Percentiles rank a stretch among this genome's conserved stretches.
These are phyloP conservation scores for Physaria fendleri DNA, from an alignment of 345 rosid species.

Conservation along the genomic window DNA sequence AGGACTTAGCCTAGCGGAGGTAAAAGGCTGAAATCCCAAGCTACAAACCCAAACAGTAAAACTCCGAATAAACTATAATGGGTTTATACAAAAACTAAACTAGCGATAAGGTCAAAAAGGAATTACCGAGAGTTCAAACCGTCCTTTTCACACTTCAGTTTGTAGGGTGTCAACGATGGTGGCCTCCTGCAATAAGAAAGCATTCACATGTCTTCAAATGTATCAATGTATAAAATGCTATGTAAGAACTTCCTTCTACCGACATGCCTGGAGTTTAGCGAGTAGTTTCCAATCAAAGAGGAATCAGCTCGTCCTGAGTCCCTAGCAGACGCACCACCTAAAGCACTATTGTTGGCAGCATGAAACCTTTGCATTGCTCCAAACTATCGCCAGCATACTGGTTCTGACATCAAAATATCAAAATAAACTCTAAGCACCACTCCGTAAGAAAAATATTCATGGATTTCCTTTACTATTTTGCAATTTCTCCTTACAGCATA, in stretches of 20 bases:
- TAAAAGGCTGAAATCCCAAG: slow-evolving; percentile 1
- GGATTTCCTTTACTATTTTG: slow-evolving; percentile 18
- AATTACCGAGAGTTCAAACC: slow-evolving; percentile 76
- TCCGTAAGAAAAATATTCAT: slow-evolving; percentile 18
- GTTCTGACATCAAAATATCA: slow-evolving; percentile 56
- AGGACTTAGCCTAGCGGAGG: slow-evolving; percentile 8
- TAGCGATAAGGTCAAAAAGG: slow-evolving; percentile 4
- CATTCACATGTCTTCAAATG: slow-evolving; percentile 12
- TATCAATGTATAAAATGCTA: slow-evolving; percentile 19
- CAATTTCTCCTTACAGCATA: slow-evolving; percentile 26
- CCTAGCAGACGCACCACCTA: slow-evolving; percentile 73
- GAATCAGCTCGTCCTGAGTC: slow-evolving; percentile 75
- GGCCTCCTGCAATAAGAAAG: slow-evolving; percentile 56
- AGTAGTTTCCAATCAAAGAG: slow-evolving; percentile 54
- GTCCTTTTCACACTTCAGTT: slow-evolving; percentile 91
- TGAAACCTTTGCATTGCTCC: slow-evolving; percentile 99
- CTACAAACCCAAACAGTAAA: slow-evolving; percentile 3
- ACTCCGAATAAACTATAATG: background rate
- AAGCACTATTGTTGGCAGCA: slow-evolving; percentile 59
- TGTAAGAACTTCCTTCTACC: background rate
- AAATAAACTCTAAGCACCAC: slow-evolving; percentile 28
- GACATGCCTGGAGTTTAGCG: slow-evolving; percentile 70
- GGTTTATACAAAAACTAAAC: background rate
- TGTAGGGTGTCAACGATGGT: slow-evolving; percentile 61
- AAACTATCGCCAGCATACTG: slow-evolving; percentile 77